A percentile compares a stretch with the other conserved stretches of the same genome.
Conservation (phyloP, 192 early-diverging fungal species). For the Bifiguratus adelaidae region DNA sequence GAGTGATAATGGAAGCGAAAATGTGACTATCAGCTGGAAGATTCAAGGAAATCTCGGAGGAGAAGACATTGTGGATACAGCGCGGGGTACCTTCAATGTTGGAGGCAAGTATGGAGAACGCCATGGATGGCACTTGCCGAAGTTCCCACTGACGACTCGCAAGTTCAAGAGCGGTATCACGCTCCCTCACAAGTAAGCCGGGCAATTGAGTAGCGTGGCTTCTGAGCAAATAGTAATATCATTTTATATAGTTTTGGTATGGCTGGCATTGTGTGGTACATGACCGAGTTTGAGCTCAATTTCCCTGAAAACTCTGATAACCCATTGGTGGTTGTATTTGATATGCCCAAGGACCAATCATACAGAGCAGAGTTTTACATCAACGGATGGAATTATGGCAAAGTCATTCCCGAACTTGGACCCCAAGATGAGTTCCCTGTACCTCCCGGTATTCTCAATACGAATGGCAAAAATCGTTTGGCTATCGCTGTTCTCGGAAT, state of each 20-base stretch:
- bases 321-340: conserved; percentile 8
- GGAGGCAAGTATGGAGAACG: conserved; percentile 11
- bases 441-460: conserved; percentile 9
- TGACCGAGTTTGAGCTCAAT: conserved; percentile 6
- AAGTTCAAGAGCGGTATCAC: conserved; percentile 4
- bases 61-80: conserved; percentile 11
- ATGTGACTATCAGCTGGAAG: conserved; percentile 7
- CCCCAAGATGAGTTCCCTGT: conserved; percentile 5
- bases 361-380: conserved; percentile 9
- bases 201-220: too few relatives aligned
- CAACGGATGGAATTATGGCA: conserved; percentile 11
- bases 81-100: conserved; percentile 8
- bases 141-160: conserved; percentile 2
- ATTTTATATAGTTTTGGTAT: conserved; percentile 3
- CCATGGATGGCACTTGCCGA: conserved; percentile 8
- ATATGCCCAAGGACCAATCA: conserved; percentile 5
- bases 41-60: conserved; percentile 14
- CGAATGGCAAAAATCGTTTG: conserved; percentile 8
- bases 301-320: conserved; percentile 7
- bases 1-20: neutral
- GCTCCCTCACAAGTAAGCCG: conserved; percentile 7
- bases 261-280: conserved; percentile 9
- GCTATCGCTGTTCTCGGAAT: conserved; percentile 3
- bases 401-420: conserved; percentile 6
- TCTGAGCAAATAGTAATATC: too few relatives aligned